A percentile compares a stretch with the other conserved stretches of the same genome.
These are phyloP conservation scores for Ceratobasidium papillatum DNA, from an alignment of 1,284 basidiomycete species.

Conservation along the genomic window DNA sequence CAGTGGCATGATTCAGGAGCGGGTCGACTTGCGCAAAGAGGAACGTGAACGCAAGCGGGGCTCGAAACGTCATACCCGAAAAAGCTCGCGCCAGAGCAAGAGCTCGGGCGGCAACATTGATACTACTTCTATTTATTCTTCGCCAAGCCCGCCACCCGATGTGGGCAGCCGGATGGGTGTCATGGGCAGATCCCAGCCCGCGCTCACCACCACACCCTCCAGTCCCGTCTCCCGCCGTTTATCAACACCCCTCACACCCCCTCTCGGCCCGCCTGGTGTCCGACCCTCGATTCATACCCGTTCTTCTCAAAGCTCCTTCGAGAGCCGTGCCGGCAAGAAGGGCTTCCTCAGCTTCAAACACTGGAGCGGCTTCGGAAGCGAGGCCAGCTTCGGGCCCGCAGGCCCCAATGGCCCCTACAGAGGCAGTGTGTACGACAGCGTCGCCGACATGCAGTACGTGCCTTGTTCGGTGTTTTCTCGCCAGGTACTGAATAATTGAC, in stretches of 20 bases:
- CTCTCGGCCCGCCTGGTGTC: slow-evolving; percentile 24
- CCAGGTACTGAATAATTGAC: slow-evolving; percentile 33
- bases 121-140: slow-evolving; percentile 41
- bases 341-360: slow-evolving; percentile 87
- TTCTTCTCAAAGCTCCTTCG: slow-evolving; percentile 42
- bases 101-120: slow-evolving; percentile 33
- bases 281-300: slow-evolving; percentile 37
- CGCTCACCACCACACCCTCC: slow-evolving; percentile 34
- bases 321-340: slow-evolving; percentile 48
- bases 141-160: slow-evolving; percentile 35
- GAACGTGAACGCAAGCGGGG: slow-evolving; percentile 62
- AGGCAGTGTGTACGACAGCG: slow-evolving; percentile 56
- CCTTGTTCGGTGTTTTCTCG: slow-evolving; percentile 18
- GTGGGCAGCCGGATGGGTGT: slow-evolving; percentile 22
- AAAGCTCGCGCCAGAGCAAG: slow-evolving; percentile 39
- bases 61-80: slow-evolving; percentile 46
- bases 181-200: slow-evolving; percentile 21
- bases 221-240: slow-evolving; percentile 26
- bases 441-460: slow-evolving; percentile 94
- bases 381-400: slow-evolving; percentile 77
- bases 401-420: slow-evolving; percentile 53
- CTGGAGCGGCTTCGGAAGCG: slow-evolving; percentile 76
- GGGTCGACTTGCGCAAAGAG: slow-evolving; percentile 81
- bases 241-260: slow-evolving; percentile 39
- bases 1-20: slow-evolving; percentile 86